Base-by-base conservation (phyloP, 352 stramenopile genomes). In the Lagenidium sp. region DNA sequence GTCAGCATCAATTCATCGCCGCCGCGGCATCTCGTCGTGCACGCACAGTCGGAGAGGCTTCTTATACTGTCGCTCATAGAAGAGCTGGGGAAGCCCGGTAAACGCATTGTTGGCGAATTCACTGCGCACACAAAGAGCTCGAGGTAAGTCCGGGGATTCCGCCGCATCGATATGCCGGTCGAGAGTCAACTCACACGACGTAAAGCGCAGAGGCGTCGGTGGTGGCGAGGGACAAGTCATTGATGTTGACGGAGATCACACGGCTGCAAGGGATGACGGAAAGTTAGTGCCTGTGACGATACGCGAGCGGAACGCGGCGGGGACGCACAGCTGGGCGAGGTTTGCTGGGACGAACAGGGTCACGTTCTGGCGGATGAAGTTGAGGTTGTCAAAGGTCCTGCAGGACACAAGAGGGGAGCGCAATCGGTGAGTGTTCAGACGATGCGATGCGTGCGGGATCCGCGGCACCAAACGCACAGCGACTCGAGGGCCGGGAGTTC, bases 381-480 rank as follows among this genome's bases (percentile, higher is more conserved):
- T 15, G 28, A 32, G 8, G 28, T 32, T 32, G 8, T 32, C 28
- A 15, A 32, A 32, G 8, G 8, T 15, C 8, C 28, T 32, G 28
- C 8, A 32, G 15, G 8, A 8, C 28, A 32, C 28, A 32, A 32
- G 8, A 32, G 15, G 8, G 15, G 8, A 32, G 28, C 28, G 15
- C 28, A 13, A 13, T 15, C 28, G 15, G 28, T 32, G 8, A 32
- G 28, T 32, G 28, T 20, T 32, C 28, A 32, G 28, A 13, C 28
- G 8, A 13, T 15, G 28, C 15, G 28, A 15, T 32, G 8, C 12
- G 23, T 20, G 37, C 6, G 23, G 15, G 18, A 43, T 30, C 15
- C n/a, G n/a, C n/a, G n/a, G n/a, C n/a, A 20, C 34, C 12, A 39
- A 20, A 34, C 49, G 21, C 30, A 58, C 50, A 58, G 23, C 16